Percentiles rank a stretch among this genome's conserved stretches.
Conservation (phyloP, 2,329 filamentous ascomycete genomes). For the Pseudophaeomoniella oleicola region DNA sequence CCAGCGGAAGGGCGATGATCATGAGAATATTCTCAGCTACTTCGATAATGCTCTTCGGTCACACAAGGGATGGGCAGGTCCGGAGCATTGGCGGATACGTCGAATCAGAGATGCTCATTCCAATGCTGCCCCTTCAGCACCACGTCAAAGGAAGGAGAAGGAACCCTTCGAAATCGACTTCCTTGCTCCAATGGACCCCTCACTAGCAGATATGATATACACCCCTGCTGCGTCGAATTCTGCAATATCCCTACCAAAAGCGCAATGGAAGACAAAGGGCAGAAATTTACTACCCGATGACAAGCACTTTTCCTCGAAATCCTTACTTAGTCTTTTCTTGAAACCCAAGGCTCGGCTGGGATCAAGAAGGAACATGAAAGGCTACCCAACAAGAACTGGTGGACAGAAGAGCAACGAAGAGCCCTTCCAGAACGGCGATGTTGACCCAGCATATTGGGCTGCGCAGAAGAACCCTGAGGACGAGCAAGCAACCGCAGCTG, state of each 20-base stretch:
- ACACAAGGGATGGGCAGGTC: slow-evolving; percentile 83
- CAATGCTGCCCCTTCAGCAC: slow-evolving; percentile 33
- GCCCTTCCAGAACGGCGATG: slow-evolving; percentile 54
- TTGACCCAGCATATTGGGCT: slow-evolving; percentile 96
- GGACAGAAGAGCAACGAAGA: slow-evolving; percentile 25
- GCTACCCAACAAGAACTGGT: slow-evolving; percentile 19
- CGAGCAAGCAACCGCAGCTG: slow-evolving; percentile 47
- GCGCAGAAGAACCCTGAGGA: slow-evolving; percentile 22
- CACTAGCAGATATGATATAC: slow-evolving; percentile 62
- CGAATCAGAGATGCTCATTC: slow-evolving; percentile 68
- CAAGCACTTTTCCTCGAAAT: slow-evolving; percentile 93
- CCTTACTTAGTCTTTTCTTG: slow-evolving; percentile 76
- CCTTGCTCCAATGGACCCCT: slow-evolving; percentile 53
- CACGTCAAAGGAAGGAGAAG: slow-evolving; percentile 72
- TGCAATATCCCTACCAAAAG: slow-evolving; percentile 73
- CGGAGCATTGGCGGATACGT: slow-evolving; percentile 96
- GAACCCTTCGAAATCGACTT: slow-evolving; percentile 95
- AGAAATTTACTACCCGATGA: slow-evolving; percentile 90
- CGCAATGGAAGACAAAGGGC: slow-evolving; percentile 89
- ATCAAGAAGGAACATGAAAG: slow-evolving; percentile 43
- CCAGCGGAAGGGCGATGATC: slow-evolving; percentile 28
- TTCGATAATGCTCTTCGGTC: slow-evolving; percentile 82
- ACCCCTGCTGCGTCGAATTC: slow-evolving; percentile 68
- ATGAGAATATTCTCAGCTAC: slow-evolving; percentile 94
- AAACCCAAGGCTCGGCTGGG: slow-evolving; percentile 84